Base-by-base conservation (phyloP, 1,284 basidiomycete species). In the Phellopilus nigrolimitatus region DNA sequence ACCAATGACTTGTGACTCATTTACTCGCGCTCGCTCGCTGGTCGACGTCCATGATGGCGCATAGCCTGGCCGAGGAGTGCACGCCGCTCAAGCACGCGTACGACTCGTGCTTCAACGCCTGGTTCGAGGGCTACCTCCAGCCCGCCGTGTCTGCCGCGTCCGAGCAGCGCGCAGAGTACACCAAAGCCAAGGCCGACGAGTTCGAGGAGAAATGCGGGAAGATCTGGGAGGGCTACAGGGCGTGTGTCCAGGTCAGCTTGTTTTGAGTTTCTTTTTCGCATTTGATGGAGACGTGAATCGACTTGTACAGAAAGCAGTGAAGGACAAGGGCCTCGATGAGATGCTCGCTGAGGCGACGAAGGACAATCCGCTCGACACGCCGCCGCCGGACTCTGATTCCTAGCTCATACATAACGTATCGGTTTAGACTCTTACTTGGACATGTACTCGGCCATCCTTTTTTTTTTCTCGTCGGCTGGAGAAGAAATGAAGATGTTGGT, bases 111-210 rank as follows among this genome's bases (percentile, higher is more conserved):
- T 97, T 97, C 73, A 95, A 97, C 64, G 80, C 85, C 5, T 97
- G 94, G 95, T 94, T 97, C 62, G 91, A 94, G 65, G 90, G 90
- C 19, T 97, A 97, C 64, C 80, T 97, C 28, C 87, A 91, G 62
- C 91, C 91, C 9, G 79, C 82, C 8, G 71, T 86, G 7, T 68
- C 66, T 22, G 56, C 60, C 62, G 40, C 69, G 60, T 69, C 62
- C 7, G 71, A 75, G 49, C 65, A 71, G 55, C 72, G 79, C 65
- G 54, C 73, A 60, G 66, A 68, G 46, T 76, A 77, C 63, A 66
- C 70, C 30, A 72, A 67, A 51, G 64, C 71, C 54, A 87, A 82
- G 66, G 89, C 88, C 6, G 82, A 84, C 40, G 85, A 92, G 63
- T 94, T 92, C 64, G 85, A 95, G 59, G 67, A 73, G 41, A 83